Evolutionary conservation across 73 alveolate species (phyloP), one percentile per base, ranked within the genome.

Genomic region (Paramecium sexaurelia): DNA sequence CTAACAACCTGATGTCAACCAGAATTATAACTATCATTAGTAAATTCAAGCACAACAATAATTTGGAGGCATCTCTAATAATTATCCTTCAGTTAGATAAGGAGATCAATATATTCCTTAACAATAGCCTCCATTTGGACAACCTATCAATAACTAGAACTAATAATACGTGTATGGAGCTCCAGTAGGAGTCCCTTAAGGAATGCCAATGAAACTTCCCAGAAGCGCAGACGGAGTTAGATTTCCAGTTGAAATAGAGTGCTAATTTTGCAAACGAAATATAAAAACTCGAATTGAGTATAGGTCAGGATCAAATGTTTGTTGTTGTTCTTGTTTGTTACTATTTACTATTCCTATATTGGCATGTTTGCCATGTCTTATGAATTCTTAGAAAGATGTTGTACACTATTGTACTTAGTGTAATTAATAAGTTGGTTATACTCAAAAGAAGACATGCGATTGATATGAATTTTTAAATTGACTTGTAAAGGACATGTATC

Each of bases 141-240:
- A 11, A 47, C 67, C 7, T 47, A 19, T 5, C 2, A 5, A 47
- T 7, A 11, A 47, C 41, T 6, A 35, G 41, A 6, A 6, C 6
- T 35, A 35, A 35, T 35, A 35, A 35, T 35, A 35, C 6, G 6
- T 35, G 2, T 35, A 35, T 35, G 41, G 41, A 35, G 41, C 41
- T 35, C 41, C 41, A 4, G 6, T 35, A 6, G 41, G 41, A 35
- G 6, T 35, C 7, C 7, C 41, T 35, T 6, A 2, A 35, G 41
- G 41, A 35, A 35, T 35, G 67, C 67, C 67, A 2, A 11, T 47
- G 24, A 47, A 47, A 47, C 24, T 47, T 17, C 83, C 83, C 1
- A 61, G 45, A 22, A 61, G 41, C 17, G 83, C 87, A 36, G 87
- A 73, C n/a, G 87, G 87, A n/a, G 55, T 73, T 10, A 73, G 87